Base-by-base conservation (phyloP, 768 basidiomycete genomes). In the Psilocybe sp. region DNA sequence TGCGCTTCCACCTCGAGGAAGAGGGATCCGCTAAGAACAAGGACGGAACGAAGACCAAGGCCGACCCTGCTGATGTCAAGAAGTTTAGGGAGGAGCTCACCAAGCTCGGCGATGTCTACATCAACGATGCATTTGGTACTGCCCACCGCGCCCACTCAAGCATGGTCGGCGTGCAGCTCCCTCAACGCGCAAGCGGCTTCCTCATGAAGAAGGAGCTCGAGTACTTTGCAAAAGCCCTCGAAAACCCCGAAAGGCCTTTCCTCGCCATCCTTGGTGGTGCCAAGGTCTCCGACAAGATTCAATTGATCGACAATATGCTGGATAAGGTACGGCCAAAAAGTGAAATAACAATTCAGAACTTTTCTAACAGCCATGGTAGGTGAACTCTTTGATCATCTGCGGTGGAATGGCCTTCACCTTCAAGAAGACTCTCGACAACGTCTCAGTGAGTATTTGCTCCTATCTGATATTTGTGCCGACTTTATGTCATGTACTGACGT, bases 401-500 rank as follows among this genome's bases (percentile, higher is more conserved):
- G 96, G 96, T 63, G 96, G 96, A 23, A 99, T 99, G 96, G 91
- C 92, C 33, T 99, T 97, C 74, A 99, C 96, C 50, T 99, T 99
- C 81, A 93, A 95, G 73, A 98, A 98, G 77, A 89, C 85, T 5
- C 77, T 96, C 50, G 81, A 98, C 50, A 77, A 82, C 53, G 78
- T 93, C 40, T 66, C 82, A 42, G 92, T 90, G 61, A 54, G 80
- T 60, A 16, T 16, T 23, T 42, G 28, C 14, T 28, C 45, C 33
- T 28, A 15, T 47, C 36, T 51, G 15, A 32, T 41, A 16, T 44
- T 28, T 40, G 44, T 47, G 38, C 55, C 49, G 28, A 28, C 38
- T 51, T 44, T 14, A 56, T 59, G 58, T 63, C 60, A 56, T 61
- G 23, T 7, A 28, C 23, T 28, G 23, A 28, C 23, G 23, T 28